Base-by-base conservation (phyloP, 495 filamentous ascomycete species). In the Delitschia confertaspora region DNA sequence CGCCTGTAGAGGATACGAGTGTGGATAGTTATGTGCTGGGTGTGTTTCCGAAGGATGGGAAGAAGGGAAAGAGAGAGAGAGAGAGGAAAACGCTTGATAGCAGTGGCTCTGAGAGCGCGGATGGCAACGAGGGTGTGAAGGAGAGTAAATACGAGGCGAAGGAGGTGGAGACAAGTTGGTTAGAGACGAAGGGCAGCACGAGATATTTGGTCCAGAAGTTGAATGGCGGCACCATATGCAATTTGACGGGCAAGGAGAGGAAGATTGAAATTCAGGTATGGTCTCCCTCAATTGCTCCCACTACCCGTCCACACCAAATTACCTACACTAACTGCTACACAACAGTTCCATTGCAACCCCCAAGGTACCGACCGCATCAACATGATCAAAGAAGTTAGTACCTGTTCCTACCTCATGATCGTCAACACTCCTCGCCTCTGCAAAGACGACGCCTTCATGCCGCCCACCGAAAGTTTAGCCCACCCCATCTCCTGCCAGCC, bases 351-450 rank as follows among this genome's bases (percentile, higher is more conserved):
- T 64, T 98, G 91, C 67, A 79, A 85, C 52, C 84, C 88, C 1
- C 79, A 84, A 49, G 76, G 72, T 4, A 67, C 73, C 14, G 89
- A 95, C 61, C 79, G 82, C 6, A 95, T 96, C 49, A 83, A 80
- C 33, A 88, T 83, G 75, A 93, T 98, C 66, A 98, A 98, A 58
- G 91, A 98, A 59, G 72, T 93, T 3, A 81, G 80, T 6, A 95
- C 87, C 6, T 98, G 91, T 65, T 80, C 85, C 17, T 98, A 98
- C 51, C 66, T 95, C 30, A 93, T 98, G 86, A 76, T 93, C 1
- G 78, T 98, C 38, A 83, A 95, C 59, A 98, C 91, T 0, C 86
- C 91, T 2, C 77, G 89, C 1, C 76, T 98, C 32, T 98, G 91
- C 63, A 80, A 83, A 58, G 91, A 98, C 50, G 78, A 88, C 17